These are phyloP conservation scores for Fusarium sp. DNA, from an alignment of 2,329 filamentous ascomycete species.

Conservation along the genomic window DNA sequence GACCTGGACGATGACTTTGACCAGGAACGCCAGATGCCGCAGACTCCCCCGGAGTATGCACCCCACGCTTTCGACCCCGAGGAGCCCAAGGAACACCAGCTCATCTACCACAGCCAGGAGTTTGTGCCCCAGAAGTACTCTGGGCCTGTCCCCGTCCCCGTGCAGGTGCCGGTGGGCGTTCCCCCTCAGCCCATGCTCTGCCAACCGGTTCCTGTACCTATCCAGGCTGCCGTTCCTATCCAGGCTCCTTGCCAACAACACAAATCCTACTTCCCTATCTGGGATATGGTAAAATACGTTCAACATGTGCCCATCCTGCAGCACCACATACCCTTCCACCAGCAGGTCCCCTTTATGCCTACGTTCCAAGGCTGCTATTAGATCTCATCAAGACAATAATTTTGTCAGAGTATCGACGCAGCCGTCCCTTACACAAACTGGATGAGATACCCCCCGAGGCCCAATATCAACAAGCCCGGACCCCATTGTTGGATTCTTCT, in stretches of 20 bases:
- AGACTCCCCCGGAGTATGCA: conserved; percentile 55
- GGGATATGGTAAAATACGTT: conserved; percentile 66
- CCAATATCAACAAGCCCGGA: conserved; percentile 21
- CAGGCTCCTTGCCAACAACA: conserved; percentile 56
- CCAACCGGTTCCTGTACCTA: conserved; percentile 46
- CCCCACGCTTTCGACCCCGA: conserved; percentile 61
- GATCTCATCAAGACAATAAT: conserved; percentile 8
- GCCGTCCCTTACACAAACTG: conserved; percentile 21
- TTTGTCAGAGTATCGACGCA: conserved; percentile 6
- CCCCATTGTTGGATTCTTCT: conserved; percentile 31
- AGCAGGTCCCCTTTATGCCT: conserved; percentile 64
- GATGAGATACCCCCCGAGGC: conserved; percentile 35
- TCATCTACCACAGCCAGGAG: conserved; percentile 58
- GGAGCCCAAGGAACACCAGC: conserved; percentile 54
- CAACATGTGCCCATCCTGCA: conserved; percentile 62
- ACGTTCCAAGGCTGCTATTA: conserved; percentile 65
- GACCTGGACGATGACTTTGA: conserved; percentile 63
- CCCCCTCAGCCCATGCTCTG: conserved; percentile 46
- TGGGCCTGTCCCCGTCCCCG: conserved; percentile 52
- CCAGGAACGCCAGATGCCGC: conserved; percentile 55
- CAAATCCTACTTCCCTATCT: conserved; percentile 63
- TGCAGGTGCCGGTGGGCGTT: conserved; percentile 40
- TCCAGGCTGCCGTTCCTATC: conserved; percentile 53
- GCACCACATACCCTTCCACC: conserved; percentile 63
- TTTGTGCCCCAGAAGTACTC: conserved; percentile 60